phyloP scores from a whole-genome alignment of 129 eudicot genomes.

The Tagetes erecta region DNA sequence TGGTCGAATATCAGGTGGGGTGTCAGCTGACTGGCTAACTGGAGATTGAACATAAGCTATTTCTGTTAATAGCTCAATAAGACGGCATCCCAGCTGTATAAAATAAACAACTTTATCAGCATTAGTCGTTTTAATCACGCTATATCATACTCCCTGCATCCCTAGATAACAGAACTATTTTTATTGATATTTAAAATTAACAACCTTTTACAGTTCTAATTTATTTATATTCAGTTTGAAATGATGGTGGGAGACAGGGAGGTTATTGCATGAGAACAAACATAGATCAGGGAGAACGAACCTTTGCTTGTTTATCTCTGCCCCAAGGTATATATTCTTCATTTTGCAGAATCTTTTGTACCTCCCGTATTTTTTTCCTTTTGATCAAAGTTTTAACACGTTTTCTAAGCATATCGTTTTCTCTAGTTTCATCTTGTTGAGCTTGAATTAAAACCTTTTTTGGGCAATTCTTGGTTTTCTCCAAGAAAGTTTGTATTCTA shows the following conservation, averaged over 20 bases:
- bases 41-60: constrained; percentile 91
- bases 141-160: constrained; percentile 14
- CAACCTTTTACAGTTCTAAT: not conserved
- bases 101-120: constrained; percentile 21
- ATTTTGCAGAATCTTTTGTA: constrained; percentile 61
- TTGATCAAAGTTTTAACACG: constrained; percentile 76
- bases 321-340: constrained; percentile 77
- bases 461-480: constrained; percentile 55
- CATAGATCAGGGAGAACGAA: constrained; percentile 28
- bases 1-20: constrained; percentile 95
- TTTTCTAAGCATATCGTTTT: constrained; percentile 55
- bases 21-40: constrained; percentile 62
- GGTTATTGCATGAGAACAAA: not conserved
- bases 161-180: constrained; percentile 1
- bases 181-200: not conserved
- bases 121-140: constrained; percentile 18
- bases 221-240: not conserved
- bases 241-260: constrained; percentile 14
- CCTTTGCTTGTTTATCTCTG: constrained; percentile 86
- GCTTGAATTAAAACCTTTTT: constrained; percentile 37
- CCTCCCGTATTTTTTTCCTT: constrained; percentile 65
- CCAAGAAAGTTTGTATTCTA: constrained; percentile 85
- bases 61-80: constrained; percentile 78
- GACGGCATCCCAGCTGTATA: constrained; percentile 89
- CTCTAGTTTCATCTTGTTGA: constrained; percentile 48